Conservation (phyloP, 768 basidiomycete species). For the Ephemerocybe angulata region DNA sequence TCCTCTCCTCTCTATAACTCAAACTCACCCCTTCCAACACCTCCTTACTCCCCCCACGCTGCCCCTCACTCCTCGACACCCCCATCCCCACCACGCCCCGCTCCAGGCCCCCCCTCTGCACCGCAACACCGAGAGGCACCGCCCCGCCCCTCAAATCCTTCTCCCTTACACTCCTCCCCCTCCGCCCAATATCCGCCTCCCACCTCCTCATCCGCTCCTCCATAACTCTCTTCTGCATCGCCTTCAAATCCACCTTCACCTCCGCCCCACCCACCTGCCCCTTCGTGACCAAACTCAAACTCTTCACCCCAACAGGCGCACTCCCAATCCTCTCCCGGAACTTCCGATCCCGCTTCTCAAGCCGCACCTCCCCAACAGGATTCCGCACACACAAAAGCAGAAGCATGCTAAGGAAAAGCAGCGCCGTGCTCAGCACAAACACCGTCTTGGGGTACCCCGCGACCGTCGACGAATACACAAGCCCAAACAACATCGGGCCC, state of each 20-base stretch:
- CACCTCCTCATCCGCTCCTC: slow-evolving; percentile 16
- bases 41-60: no score
- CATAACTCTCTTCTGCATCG: background rate
- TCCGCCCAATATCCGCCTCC: slow-evolving; percentile 26
- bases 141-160: slow-evolving; percentile 46
- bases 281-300: background rate
- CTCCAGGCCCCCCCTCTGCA: no score
- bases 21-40: no score
- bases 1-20: no score
- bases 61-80: no score
- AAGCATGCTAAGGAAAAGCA: slow-evolving; percentile 40
- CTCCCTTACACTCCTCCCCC: slow-evolving; percentile 45
- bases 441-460: slow-evolving; percentile 67
- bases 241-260: background rate
- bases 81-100: no score
- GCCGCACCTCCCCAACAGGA: slow-evolving; percentile 25
- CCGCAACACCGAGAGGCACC: no score
- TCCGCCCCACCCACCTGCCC: background rate
- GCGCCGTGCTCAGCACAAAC: slow-evolving; percentile 52
- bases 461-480: slow-evolving; percentile 69
- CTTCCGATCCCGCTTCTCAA: slow-evolving; percentile 16
- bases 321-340: slow-evolving; percentile 9
- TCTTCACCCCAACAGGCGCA: slow-evolving; percentile 35
- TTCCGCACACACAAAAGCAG: slow-evolving; percentile 39
- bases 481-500: slow-evolving; percentile 71